Evolutionary conservation across 176 grass and related monocot species (phyloP).

Genomic region (Ampelocalamus luodianensis): DNA sequence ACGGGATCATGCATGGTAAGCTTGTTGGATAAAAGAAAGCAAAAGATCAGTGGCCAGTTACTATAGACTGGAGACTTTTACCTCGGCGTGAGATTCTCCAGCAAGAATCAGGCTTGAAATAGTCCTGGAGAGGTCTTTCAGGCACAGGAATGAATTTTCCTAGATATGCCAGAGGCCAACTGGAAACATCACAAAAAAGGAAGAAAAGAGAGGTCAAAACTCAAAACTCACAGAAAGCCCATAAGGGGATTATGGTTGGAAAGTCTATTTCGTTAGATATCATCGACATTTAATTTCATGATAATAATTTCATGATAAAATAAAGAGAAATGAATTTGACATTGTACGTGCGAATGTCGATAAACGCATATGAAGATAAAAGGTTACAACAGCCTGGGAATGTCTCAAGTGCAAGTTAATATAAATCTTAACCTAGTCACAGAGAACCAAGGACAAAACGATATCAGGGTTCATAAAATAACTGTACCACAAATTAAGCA

Average conservation of each 20-base stretch:
- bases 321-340: not conserved
- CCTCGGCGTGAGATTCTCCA: constrained; percentile 55
- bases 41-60: not conserved
- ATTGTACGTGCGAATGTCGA: not conserved
- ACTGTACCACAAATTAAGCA: not conserved
- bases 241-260: not conserved
- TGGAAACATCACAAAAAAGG: constrained; percentile 45
- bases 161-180: constrained; percentile 80
- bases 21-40: not conserved
- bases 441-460: not conserved
- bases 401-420: constrained; percentile 2
- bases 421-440: not conserved
- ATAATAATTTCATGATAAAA: not conserved
- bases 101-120: constrained; percentile 47
- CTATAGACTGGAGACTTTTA: constrained; percentile 20
- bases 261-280: not conserved
- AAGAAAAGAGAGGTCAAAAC: not conserved
- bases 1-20: not conserved
- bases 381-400: not conserved
- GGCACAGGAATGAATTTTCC: constrained; percentile 91
- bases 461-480: not conserved
- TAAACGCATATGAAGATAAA: not conserved
- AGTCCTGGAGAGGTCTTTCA: constrained; percentile 57
- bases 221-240: constrained; percentile 6
- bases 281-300: constrained; percentile 14